These are phyloP conservation scores for Linanthus parryae DNA, from an alignment of 148 eudicot genomes.

Conservation along the genomic window DNA sequence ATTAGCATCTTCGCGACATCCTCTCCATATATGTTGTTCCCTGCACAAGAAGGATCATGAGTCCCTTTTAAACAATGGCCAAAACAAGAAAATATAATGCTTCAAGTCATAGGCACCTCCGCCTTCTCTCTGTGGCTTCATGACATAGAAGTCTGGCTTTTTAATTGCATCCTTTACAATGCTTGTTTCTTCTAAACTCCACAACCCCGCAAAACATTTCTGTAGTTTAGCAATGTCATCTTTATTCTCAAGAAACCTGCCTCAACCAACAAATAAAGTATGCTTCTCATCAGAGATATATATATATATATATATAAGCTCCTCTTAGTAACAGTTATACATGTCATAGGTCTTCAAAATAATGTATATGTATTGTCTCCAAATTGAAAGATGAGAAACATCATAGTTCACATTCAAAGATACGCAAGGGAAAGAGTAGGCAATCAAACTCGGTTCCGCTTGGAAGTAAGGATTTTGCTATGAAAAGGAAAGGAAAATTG, in stretches of 20 bases:
- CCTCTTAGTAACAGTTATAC: no score
- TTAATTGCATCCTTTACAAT: conserved; percentile 67
- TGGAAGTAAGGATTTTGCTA: no score
- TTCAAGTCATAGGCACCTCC: conserved; percentile 53
- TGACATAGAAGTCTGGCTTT: conserved; percentile 74
- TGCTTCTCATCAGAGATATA: no score
- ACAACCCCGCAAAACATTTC: conserved; percentile 90
- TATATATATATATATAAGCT: no score
- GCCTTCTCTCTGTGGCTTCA: conserved; percentile 99
- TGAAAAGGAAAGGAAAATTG: no score
- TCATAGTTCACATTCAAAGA: no score
- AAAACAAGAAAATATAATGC: no score
- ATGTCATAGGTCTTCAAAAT: no score
- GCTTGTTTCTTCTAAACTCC: conserved; percentile 81
- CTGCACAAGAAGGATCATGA: conserved; percentile 23
- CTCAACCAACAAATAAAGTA: conserved; percentile 13
- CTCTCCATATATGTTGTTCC: conserved; percentile 86
- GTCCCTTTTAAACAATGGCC: neutral
- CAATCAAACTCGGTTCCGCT: no score
- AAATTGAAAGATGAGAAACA: no score
- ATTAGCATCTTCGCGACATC: conserved; percentile 57
- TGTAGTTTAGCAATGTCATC: conserved; percentile 71
- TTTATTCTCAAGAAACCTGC: conserved; percentile 83
- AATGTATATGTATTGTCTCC: no score
- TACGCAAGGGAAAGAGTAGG: no score